Base-by-base conservation (phyloP, 148 eudicot species). In the Cornus controversa region DNA sequence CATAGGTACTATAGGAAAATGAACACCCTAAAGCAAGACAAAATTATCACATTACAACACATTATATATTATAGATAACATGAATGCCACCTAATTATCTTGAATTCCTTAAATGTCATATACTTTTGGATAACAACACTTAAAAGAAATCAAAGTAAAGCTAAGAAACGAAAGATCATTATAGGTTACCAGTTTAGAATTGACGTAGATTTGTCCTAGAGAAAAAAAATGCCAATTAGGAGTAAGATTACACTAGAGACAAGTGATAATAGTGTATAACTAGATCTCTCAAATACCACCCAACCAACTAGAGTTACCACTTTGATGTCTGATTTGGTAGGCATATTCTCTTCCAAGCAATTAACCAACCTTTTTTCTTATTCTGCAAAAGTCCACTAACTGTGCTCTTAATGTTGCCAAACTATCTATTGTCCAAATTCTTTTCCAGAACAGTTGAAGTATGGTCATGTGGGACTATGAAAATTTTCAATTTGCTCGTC, bases 161-260 rank as follows among this genome's bases (percentile, higher is more conserved):
- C 71, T 26, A 47, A 50, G 50, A 53, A 67, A 42, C 27, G 10
- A 72, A 18, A 6, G 24, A 36, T n/a, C n/a, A n/a, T n/a, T n/a
- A n/a, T n/a, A n/a, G n/a, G n/a, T 15, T 81, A 94, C 98, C 97
- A 83, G 83, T 91, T 91, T 18, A 94, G 84, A 87, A 92, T 86
- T 60, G 92, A 86, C 18, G 98, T 96, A 60, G 98, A 86, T 86
- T 94, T 94, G 29, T 97, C 93, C 98, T 97, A 94, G 24, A 92
- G 77, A 74, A 92, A 94, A 1, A 94, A 85, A 77, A 94, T 89
- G 67, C 92, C 80, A 68, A 94, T 57, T 68, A 94, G 83, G 78
- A 92, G 97, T 74, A 94, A 85, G 69, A 92, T 76, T 79, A 94
- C 97, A 82, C 82, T 90, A 27, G 96, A 94, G 36, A 78, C 78